Evolutionary conservation across 192 early-diverging fungal genomes (phyloP).

Genomic region (Entomortierella parvispora): DNA sequence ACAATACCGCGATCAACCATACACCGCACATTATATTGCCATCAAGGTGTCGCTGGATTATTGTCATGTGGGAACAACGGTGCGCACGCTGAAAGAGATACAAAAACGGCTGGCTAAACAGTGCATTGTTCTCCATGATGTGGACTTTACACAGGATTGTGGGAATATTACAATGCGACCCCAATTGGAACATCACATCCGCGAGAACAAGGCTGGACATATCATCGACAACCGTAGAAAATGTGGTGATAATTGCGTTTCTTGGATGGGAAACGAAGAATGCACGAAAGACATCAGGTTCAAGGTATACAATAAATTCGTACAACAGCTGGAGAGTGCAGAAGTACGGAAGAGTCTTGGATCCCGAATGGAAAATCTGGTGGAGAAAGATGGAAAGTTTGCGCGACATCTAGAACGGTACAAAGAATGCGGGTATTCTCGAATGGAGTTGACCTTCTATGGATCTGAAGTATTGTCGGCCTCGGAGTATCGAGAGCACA

Average conservation of each 20-base stretch:
- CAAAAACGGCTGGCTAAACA: background rate
- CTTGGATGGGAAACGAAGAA: background rate
- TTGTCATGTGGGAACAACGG: too few species aligned
- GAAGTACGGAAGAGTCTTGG: background rate
- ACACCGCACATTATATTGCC: background rate
- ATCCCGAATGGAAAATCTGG: background rate
- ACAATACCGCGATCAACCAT: background rate
- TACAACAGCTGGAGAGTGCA: background rate
- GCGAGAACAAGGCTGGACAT: background rate
- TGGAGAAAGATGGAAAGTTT: background rate
- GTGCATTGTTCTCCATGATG: background rate
- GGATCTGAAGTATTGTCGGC: too few species aligned
- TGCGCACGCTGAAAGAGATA: background rate
- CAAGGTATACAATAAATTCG: slow-evolving; percentile 1
- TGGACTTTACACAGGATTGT: slow-evolving; percentile 1
- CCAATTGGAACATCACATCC: background rate
- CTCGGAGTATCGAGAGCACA: too few species aligned
- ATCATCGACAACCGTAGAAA: background rate
- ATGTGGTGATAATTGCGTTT: background rate
- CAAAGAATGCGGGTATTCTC: too few species aligned
- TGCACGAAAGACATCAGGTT: background rate
- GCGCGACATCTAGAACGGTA: background rate
- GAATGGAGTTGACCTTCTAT: too few species aligned
- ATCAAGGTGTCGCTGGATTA: background rate
- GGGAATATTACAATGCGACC: background rate